A percentile compares a stretch with the other conserved stretches of the same genome.
Conservation (phyloP, 2,329 filamentous ascomycete genomes). For the Scedosporium aurantiacum region DNA sequence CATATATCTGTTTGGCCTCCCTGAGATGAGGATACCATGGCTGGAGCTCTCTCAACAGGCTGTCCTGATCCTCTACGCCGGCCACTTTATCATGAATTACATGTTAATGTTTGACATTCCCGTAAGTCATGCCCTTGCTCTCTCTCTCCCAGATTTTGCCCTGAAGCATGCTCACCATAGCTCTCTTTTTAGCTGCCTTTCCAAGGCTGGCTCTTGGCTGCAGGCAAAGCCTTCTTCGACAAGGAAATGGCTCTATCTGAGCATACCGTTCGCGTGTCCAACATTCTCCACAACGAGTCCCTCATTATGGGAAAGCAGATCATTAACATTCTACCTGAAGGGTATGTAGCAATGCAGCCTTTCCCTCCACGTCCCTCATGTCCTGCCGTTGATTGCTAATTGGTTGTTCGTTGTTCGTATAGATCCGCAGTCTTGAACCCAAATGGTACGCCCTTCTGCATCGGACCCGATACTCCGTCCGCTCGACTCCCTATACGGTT, state of each 20-base stretch:
- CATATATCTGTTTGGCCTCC: slow-evolving; percentile 75
- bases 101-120: slow-evolving; percentile 90
- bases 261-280: slow-evolving; percentile 75
- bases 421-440: slow-evolving; percentile 83
- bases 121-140: slow-evolving; percentile 31
- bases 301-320: slow-evolving; percentile 94
- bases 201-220: slow-evolving; percentile 57
- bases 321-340: slow-evolving; percentile 94
- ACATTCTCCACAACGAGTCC: slow-evolving; percentile 82
- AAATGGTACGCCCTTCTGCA: slow-evolving; percentile 66
- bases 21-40: slow-evolving; percentile 88
- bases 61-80: slow-evolving; percentile 58
- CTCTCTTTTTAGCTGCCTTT: slow-evolving; percentile 50
- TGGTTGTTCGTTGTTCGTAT: slow-evolving; percentile 5
- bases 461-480: slow-evolving; percentile 51
- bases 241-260: slow-evolving; percentile 91
- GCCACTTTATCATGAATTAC: slow-evolving; percentile 64
- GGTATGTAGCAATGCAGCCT: slow-evolving; percentile 32
- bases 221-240: slow-evolving; percentile 79
- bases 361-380: slow-evolving; percentile 2
- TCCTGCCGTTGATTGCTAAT: background rate
- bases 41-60: slow-evolving; percentile 76
- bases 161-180: background rate
- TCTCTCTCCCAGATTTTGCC: background rate
- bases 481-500: slow-evolving; percentile 74